These are phyloP conservation scores for Ilex paraguariensis DNA, from an alignment of 305 asterid species.

Conservation along the genomic window DNA sequence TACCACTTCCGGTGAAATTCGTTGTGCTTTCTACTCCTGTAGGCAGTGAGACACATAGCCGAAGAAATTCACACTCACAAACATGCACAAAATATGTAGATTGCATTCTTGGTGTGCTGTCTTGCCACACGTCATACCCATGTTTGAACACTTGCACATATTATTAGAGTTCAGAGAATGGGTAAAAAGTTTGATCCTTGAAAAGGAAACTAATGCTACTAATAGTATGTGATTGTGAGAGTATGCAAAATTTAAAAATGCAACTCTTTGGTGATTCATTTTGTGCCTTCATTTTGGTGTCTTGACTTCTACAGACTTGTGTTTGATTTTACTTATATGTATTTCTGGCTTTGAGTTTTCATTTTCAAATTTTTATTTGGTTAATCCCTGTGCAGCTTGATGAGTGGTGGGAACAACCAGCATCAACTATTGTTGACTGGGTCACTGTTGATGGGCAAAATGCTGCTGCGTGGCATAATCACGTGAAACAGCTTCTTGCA, in stretches of 20 bases:
- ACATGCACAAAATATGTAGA: no score
- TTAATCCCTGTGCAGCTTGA: conserved; percentile 57
- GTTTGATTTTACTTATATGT: background rate
- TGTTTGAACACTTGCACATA: no score
- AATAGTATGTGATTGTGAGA: background rate
- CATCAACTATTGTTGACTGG: conserved; percentile 95
- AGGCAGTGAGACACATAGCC: no score
- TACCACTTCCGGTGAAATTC: no score
- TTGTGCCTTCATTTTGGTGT: no score
- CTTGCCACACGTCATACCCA: no score
- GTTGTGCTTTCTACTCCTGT: no score
- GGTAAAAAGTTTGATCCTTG: no score
- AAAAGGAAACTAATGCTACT: background rate
- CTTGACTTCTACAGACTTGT: background rate
- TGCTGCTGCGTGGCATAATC: conserved; percentile 93
- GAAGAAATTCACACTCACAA: no score
- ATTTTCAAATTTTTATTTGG: conserved; percentile 9
- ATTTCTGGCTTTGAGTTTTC: background rate
- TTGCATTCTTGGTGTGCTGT: no score
- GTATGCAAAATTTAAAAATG: no score
- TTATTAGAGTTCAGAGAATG: no score
- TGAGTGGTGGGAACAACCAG: conserved; percentile 99
- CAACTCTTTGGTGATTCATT: background rate
- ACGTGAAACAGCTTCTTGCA: conserved; percentile 87
- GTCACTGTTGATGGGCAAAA: conserved; percentile 91